Evolutionary conservation across 108 stramenopile genomes (phyloP), one percentile per base, ranked within the genome.

Genomic region (Nitzschia sp.): DNA sequence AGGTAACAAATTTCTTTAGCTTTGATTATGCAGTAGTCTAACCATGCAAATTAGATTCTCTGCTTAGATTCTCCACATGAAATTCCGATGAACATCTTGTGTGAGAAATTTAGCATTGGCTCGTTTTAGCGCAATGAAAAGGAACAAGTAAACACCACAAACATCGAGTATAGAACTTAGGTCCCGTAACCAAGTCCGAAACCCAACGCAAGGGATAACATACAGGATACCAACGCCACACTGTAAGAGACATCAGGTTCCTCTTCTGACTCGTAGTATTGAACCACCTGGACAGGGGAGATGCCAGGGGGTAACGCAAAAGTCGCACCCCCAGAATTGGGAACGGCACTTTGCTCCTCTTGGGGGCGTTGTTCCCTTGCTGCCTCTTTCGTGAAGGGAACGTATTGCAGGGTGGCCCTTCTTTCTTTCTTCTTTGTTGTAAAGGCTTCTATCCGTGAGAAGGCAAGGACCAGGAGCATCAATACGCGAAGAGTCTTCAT

Each of bases 151-250:
- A 35, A 24, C 33, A 19, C 1, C 29, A 49, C 61, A 36, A 19
- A 61, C n/a, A 64, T 33, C n/a, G 15, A 58, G 21, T 29, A 18
- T 58, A n/a, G n/a, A n/a, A n/a, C 59, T 71, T 71, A 82, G 27
- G 87, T 88, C 58, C 87, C 89, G 55, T 94, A 94, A 58, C 93
- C 93, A 28, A 91, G 81, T 49, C 87, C 80, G 68, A 94, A 94
- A 47, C 93, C 93, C 34, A 94, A 75, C n/a, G 93, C 93, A 26
- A 91, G 69, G 25, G 88, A 90, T 25, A 94, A 71, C 30, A 87
- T 78, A 66, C 93, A 94, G 2, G 93, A 89, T 29, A 91, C 80
- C 31, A 91, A 66, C 42, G 86, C 90, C n/a, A 86, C 77, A 31
- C 83, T 88, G 57, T 89, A 88, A 61, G 88, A 82, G 46, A 92